A percentile compares a stretch with the other conserved stretches of the same genome.
These are phyloP conservation scores for Coemansia sp. DNA, from an alignment of 192 early-diverging fungal genomes.

Conservation along the genomic window DNA sequence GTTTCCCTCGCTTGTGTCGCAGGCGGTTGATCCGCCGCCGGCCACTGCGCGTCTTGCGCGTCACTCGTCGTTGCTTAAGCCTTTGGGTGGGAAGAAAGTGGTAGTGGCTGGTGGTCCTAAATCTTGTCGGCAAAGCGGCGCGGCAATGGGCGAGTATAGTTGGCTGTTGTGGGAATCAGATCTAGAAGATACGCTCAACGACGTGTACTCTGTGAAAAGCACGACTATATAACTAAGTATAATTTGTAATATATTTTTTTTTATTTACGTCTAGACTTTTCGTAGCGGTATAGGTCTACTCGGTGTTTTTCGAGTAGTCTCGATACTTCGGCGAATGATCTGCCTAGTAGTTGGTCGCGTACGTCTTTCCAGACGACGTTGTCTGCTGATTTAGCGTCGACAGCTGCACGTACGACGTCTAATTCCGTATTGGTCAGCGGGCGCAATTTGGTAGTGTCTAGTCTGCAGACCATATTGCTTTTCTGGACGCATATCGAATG, in stretches of 20 bases:
- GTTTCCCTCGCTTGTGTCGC: constrained; percentile 49
- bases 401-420: neutral
- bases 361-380: constrained; percentile 23
- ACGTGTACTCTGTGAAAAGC: constrained; percentile 19
- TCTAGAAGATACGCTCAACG: constrained; percentile 42
- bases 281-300: neutral
- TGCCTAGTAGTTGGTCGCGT: constrained; percentile 5
- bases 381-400: neutral
- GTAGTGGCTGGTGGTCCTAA: neutral
- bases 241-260: no score
- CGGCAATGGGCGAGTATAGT: constrained; percentile 16
- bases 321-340: neutral
- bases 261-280: neutral
- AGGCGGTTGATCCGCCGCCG: constrained; percentile 16
- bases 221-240: neutral
- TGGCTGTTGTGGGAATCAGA: constrained; percentile 56
- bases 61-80: neutral
- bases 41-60: neutral
- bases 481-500: neutral
- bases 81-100: neutral
- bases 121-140: constrained; percentile 2
- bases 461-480: neutral
- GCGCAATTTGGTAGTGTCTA: neutral
- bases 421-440: constrained; percentile 9
- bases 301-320: neutral